Base-by-base conservation (phyloP, 768 basidiomycete species). In the Suillus weaverae region DNA sequence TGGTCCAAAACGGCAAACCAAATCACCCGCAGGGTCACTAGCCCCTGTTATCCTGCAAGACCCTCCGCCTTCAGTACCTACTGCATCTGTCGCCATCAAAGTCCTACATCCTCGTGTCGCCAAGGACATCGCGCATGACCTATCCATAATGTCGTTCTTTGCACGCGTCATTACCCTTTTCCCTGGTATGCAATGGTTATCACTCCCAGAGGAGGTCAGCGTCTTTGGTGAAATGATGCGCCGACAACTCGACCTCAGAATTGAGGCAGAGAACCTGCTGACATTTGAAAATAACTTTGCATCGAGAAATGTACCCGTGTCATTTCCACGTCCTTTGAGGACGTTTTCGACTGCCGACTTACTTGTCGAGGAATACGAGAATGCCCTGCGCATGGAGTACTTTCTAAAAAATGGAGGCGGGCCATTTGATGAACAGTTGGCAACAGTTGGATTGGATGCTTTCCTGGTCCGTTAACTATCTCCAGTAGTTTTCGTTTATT, bases 151-250 rank as follows among this genome's bases (percentile, higher is more conserved):
- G 95, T 81, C 85, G 50, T 90, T 97, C 80, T 98, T 99, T 73
- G 94, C 97, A 33, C 82, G 83, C 46, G 76, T 85, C 65, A 83
- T 99, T 65, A 86, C 92, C 60, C 60, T 90, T 35, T 76, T 99
- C 62, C 97, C 97, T 0, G 94, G 95, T 33, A 95, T 97, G 89
- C 85, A 94, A 69, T 99, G 97, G 97, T 78, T 99, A 56, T 97
- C 95, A 8, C 83, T 99, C 20, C 92, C 95, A 0, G 94, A 99
- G 71, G 97, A 99, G 76, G 97, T 99, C 8, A 80, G 86, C 30
- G 94, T 97, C 4, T 99, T 99, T 75, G 97, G 97, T 8, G 78
- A 83, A 38, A 97, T 99, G 95, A 99, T 99, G 97, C 85, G 87
- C 72, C 91, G 88, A 69, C 97, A 99, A 75, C 84, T 99, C 26